Evolutionary conservation across 192 early-diverging fungal genomes (phyloP), one percentile per base, ranked within the genome.

Genomic region (Gryganskiella cystojenkinii): DNA sequence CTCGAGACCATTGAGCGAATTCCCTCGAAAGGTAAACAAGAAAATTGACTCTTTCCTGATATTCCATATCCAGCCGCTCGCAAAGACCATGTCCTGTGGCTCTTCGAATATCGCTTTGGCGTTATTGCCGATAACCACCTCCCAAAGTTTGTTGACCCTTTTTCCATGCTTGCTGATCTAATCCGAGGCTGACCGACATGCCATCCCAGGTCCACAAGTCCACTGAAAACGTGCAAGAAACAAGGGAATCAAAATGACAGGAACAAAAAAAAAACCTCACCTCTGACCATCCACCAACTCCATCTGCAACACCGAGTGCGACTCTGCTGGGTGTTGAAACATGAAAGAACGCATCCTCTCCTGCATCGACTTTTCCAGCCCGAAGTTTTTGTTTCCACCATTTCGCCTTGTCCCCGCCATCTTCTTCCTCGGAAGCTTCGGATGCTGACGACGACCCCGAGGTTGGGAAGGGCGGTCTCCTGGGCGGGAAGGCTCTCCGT

Each of bases 271-370:
- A 28, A 55, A 31, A 27, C 22, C 65, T 80, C 22, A 89, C 87
- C 66, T 85, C 81, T 55, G 84, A 58, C 87, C 87, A 89, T 45
- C 87, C 87, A 46, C 87, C 87, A 28, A 89, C 87, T 45, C 87
- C 87, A 56, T 89, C 87, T 0, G 87, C 87, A 24, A 89, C 87
- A 52, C 87, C 87, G n/a, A 89, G 43, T 17, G 85, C 85, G 8
- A 89, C 64, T 30, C 87, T 80, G 8, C 75, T 73, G 6, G 80
- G 80, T 1, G 87, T 89, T 13, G 63, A 73, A 8, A 83, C 85
- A 56, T 89, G 80, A 31, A 87, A 89, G 51, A 89, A 89, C 10
- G 87, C 87, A 62, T 89, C 87, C 50, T 89, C 87, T 7, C 87
- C 87, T 25, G 87, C 87, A 71, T 89, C 85, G 4, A 88, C 87